phyloP scores from a whole-genome alignment of 768 basidiomycete genomes.

The Strobilomyces echinocephalus region DNA sequence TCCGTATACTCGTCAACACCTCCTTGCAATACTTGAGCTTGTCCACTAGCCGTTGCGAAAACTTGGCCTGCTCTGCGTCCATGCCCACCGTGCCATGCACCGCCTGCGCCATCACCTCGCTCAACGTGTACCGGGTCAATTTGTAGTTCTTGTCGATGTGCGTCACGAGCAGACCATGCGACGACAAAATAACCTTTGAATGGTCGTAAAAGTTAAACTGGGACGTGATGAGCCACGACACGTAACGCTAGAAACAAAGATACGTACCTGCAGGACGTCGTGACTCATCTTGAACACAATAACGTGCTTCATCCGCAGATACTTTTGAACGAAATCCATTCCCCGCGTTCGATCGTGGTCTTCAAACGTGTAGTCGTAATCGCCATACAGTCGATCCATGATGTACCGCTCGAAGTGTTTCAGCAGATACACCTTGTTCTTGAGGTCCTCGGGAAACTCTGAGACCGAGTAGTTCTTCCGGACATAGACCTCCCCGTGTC shows the following conservation, averaged over 20 bases:
- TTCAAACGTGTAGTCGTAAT: conserved; percentile 78
- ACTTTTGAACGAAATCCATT: conserved; percentile 95
- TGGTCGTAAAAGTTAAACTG: conserved; percentile 99
- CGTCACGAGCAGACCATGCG: conserved; percentile 71
- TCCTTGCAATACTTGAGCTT: conserved; percentile 81
- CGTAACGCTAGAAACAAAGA: neutral
- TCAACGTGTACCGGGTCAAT: conserved; percentile 67
- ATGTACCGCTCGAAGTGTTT: conserved; percentile 95
- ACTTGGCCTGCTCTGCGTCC: conserved; percentile 56
- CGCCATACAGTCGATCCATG: conserved; percentile 81
- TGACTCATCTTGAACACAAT: conserved; percentile 96
- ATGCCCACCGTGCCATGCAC: conserved; percentile 26
- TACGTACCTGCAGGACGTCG: conserved; percentile 83
- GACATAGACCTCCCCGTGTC: conserved; percentile 60
- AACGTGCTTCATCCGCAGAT: conserved; percentile 93
- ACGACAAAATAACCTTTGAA: conserved; percentile 87
- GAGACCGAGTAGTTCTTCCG: conserved; percentile 69
- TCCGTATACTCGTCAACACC: conserved; percentile 66
- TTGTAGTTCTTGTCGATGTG: conserved; percentile 89
- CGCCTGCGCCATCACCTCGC: conserved; percentile 61
- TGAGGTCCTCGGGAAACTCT: conserved; percentile 74
- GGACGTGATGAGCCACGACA: neutral
- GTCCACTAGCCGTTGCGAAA: conserved; percentile 60
- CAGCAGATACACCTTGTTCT: conserved; percentile 86
- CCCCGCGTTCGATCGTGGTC: conserved; percentile 66